Evolutionary conservation across 176 grass and related monocot species (phyloP).

Genomic region (Metroxylon sagu): DNA sequence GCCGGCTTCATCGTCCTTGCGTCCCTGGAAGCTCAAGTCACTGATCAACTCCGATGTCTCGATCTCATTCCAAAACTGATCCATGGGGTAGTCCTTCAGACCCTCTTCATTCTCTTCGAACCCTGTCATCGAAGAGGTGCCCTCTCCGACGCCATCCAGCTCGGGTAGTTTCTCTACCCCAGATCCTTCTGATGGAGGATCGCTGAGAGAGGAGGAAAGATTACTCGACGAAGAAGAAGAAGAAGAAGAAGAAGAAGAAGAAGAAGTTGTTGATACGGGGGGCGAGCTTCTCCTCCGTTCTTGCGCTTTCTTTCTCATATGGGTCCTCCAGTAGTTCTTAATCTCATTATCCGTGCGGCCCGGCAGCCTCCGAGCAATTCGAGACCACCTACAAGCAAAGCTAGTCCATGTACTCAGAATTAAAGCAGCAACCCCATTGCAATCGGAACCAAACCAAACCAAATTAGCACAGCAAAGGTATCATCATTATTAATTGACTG

Average conservation of each 20-base stretch:
- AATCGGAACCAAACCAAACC: no score
- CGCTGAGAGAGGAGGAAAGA: neutral
- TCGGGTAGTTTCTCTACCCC: neutral
- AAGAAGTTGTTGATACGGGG: conserved; percentile 10
- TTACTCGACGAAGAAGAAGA: conserved; percentile 9
- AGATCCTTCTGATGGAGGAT: conserved; percentile 1
- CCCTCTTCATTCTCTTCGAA: neutral
- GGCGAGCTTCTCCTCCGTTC: conserved; percentile 23
- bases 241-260: conserved; percentile 19
- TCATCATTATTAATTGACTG: no score
- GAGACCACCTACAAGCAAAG: conserved; percentile 33
- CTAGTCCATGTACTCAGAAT: no score
- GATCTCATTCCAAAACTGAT: conserved; percentile 32
- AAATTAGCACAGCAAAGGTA: no score
- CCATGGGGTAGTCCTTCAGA: conserved; percentile 9
- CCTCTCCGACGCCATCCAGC: neutral
- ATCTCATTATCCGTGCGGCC: conserved; percentile 74
- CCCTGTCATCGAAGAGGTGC: neutral
- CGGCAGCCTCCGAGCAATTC: conserved; percentile 42
- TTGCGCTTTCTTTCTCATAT: conserved; percentile 37
- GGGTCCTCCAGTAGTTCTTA: conserved; percentile 73
- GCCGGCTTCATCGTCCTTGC: conserved; percentile 14
- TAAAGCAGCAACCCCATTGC: no score
- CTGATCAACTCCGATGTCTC: conserved; percentile 3
- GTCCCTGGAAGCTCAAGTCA: conserved; percentile 8